These are phyloP conservation scores for Fusarium verrucosum DNA, from an alignment of 2,329 filamentous ascomycete genomes.

Conservation along the genomic window DNA sequence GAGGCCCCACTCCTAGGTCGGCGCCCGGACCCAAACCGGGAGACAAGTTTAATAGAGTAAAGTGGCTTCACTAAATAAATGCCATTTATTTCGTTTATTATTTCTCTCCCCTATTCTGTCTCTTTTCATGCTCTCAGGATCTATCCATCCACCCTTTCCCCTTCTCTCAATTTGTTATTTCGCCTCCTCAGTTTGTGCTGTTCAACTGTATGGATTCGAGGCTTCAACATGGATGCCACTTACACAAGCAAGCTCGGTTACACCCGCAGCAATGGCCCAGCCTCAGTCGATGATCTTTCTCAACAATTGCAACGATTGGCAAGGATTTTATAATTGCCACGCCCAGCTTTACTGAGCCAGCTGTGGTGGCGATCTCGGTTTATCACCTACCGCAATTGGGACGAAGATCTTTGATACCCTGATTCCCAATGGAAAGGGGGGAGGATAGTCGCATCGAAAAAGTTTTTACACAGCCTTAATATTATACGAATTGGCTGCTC, in stretches of 20 bases:
- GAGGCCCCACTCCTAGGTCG: too few species aligned
- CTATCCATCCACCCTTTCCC: not conserved
- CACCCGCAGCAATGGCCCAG: not conserved
- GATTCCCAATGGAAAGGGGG: not conserved
- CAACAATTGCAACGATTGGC: slow-evolving; percentile 2
- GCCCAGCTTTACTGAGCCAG: not conserved
- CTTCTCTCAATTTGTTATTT: not conserved
- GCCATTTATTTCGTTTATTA: not conserved
- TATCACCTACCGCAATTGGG: not conserved
- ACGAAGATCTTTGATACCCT: too few species aligned
- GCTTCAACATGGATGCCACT: not conserved
- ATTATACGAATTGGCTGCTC: slow-evolving; percentile 3
- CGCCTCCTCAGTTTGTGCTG: not conserved
- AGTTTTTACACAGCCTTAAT: not conserved
- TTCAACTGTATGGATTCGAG: not conserved
- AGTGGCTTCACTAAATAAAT: slow-evolving; percentile 7
- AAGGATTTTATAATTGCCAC: not conserved
- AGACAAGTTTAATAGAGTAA: not conserved
- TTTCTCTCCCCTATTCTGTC: not conserved
- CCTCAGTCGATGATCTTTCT: slow-evolving; percentile 7
- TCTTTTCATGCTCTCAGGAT: not conserved
- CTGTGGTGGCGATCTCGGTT: not conserved
- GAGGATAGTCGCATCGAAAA: not conserved
- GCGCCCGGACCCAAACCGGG: not conserved
- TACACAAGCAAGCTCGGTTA: not conserved